Evolutionary conservation across 306 rosid genomes (phyloP), one percentile per base, ranked within the genome.

Genomic region (Cicer bijugum): DNA sequence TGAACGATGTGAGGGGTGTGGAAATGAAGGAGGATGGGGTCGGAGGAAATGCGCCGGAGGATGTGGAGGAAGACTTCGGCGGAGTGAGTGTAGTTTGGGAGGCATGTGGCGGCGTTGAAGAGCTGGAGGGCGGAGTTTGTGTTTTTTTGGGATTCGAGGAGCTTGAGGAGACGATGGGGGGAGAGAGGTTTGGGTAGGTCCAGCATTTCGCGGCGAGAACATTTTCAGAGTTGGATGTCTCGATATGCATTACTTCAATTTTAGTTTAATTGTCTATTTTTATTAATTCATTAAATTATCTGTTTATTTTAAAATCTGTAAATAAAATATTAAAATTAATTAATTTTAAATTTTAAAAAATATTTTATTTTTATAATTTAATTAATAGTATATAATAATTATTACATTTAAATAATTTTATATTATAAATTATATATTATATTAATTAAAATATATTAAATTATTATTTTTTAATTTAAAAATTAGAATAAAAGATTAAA

Each of bases 101-200:
- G 89, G 79, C 79, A 81, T 45, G 71, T 83, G 50, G 92, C 92
- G 12, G 84, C 73, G 71, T 91, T 78, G 84, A 94, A 92, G 68
- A 94, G 86, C 3, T 83, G 80, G 11, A 91, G 89, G 9, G 97
- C 99, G 1, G 86, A 74, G 74, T 50, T 83, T 10, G 43, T 50
- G 66, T 75, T 90, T 53, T 84, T 89, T 72, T 91, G 90, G 42
- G 92, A 81, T 61, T 85, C 84, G 83, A 94, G 97, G 40, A 91
- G 95, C 44, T 84, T 84, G 43, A 88, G 85, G 51, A 94, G 78
- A 69, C 61, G 83, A 61, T 82, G 63, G 2, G 94, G 86, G 14
- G 97, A 87, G 14, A 91, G 79, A 11, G 71, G 44, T 67, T 86
- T 89, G 74, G 92, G 86, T 73, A 89, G 79, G 44, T 85, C 86